These are phyloP conservation scores for Cucurbita ficifolia DNA, from an alignment of 306 rosid genomes.

Conservation along the genomic window DNA sequence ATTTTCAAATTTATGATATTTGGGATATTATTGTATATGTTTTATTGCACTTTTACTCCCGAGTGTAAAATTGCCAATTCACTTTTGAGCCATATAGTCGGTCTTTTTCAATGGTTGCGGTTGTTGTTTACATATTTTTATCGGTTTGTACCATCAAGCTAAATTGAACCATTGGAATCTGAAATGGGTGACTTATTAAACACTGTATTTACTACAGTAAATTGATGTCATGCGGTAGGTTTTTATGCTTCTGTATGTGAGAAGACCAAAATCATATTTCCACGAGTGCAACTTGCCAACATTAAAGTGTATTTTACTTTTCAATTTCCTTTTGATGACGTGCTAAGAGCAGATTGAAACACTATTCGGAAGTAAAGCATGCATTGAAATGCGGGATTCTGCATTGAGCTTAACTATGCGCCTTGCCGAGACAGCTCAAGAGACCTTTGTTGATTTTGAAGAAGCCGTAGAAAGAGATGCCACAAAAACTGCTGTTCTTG, in stretches of 20 bases:
- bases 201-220: not conserved
- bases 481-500: conserved; percentile 81
- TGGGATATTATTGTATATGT: not conserved
- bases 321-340: not conserved
- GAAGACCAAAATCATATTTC: not conserved
- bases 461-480: conserved; percentile 98
- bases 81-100: not conserved
- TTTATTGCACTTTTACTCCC: not conserved
- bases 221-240: not conserved
- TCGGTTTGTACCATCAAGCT: not conserved
- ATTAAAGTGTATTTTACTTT: not conserved
- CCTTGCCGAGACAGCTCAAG: conserved; percentile 91
- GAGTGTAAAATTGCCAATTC: not conserved
- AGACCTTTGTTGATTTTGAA: conserved; percentile 90
- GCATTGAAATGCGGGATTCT: conserved; percentile 70
- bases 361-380: conserved; percentile 59
- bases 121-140: not conserved
- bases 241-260: not conserved
- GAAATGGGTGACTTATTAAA: not conserved
- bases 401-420: conserved; percentile 57
- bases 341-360: conserved; percentile 32
- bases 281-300: not conserved
- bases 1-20: not conserved
- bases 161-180: not conserved
- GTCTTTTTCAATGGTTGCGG: not conserved